These are phyloP conservation scores for Pseudozyma tsukubaensis DNA, from an alignment of 1,284 basidiomycete species.

Conservation along the genomic window DNA sequence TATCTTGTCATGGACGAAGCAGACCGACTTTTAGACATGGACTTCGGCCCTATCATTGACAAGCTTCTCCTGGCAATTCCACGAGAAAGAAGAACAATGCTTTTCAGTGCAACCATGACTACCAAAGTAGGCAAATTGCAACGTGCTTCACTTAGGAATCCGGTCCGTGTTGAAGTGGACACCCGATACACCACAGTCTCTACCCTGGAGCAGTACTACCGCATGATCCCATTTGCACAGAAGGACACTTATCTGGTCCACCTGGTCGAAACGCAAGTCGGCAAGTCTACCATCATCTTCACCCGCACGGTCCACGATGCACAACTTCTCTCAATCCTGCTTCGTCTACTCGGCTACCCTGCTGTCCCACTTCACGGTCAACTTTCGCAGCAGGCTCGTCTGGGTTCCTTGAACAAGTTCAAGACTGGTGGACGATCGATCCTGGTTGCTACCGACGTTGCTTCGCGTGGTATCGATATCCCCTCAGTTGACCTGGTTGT, in stretches of 20 bases:
- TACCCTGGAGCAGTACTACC: constrained; percentile 93
- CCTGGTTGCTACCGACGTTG: constrained; percentile 95
- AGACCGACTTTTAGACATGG: constrained; percentile 94
- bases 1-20: constrained; percentile 98
- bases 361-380: constrained; percentile 97
- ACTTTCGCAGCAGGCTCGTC: constrained; percentile 88
- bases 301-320: constrained; percentile 95
- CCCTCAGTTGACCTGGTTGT: constrained; percentile 96
- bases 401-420: constrained; percentile 96
- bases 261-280: constrained; percentile 86
- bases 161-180: constrained; percentile 89
- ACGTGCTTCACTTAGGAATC: constrained; percentile 92
- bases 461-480: constrained; percentile 92
- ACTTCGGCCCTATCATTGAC: constrained; percentile 96
- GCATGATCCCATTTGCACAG: constrained; percentile 89
- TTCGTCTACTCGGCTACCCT: constrained; percentile 90
- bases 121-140: constrained; percentile 98
- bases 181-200: constrained; percentile 98
- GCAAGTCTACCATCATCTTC: constrained; percentile 95
- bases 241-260: constrained; percentile 94
- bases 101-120: constrained; percentile 99
- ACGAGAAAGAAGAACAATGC: constrained; percentile 91
- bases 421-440: constrained; percentile 92
- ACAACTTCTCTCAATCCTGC: constrained; percentile 86
- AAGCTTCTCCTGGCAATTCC: constrained; percentile 96